phyloP scores from a whole-genome alignment of 129 eudicot genomes.

The Tagetes patula region DNA sequence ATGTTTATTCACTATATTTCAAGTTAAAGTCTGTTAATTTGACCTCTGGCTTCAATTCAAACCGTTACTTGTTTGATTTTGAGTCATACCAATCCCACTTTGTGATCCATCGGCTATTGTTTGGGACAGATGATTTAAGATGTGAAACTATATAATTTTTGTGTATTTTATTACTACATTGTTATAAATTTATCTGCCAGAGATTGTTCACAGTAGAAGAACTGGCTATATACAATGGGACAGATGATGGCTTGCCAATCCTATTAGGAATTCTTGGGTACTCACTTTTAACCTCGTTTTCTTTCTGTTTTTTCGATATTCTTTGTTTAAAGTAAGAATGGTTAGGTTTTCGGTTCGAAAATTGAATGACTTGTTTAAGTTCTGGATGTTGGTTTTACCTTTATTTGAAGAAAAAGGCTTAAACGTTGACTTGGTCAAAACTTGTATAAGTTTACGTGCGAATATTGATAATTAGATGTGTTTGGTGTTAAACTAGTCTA shows the following conservation, averaged over 20 bases:
- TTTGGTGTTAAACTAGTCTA: too few relatives aligned
- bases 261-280: conserved; percentile 86
- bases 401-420: background rate
- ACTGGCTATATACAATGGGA: conserved; percentile 73
- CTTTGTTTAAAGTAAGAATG: background rate
- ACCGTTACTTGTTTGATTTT: background rate
- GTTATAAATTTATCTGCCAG: conserved; percentile 33
- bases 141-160: background rate
- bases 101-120: background rate
- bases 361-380: background rate
- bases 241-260: conserved; percentile 65
- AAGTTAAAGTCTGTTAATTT: background rate
- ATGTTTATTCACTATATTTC: background rate
- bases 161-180: background rate
- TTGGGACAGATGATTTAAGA: background rate
- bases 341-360: background rate
- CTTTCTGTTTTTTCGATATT: background rate
- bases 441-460: background rate
- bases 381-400: background rate
- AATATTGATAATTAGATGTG: conserved; percentile 8
- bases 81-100: background rate
- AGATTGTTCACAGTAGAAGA: conserved; percentile 66
- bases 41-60: background rate
- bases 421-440: background rate
- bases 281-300: conserved; percentile 6